Percentiles rank a stretch among this genome's conserved stretches.
phyloP scores from a whole-genome alignment of 257 asterid species.

The Leonotis leonurus region DNA sequence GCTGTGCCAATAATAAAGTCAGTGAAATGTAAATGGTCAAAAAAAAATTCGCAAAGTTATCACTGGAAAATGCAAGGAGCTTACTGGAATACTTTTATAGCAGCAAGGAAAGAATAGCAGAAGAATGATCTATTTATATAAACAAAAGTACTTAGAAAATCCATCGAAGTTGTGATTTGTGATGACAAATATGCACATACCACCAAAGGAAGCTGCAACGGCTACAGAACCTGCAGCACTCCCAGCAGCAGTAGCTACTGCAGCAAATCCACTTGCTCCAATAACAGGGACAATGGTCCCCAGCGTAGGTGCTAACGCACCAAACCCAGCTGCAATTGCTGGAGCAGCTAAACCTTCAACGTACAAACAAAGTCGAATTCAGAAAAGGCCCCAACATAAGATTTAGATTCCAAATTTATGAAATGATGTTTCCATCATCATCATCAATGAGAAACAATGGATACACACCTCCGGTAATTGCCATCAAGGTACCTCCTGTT shows the following conservation, averaged over 20 bases:
- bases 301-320: slow-evolving; percentile 88
- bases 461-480: slow-evolving; percentile 78
- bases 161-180: not conserved
- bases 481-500: slow-evolving; percentile 97
- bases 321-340: slow-evolving; percentile 91
- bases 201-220: slow-evolving; percentile 97
- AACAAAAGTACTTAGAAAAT: not conserved
- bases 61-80: not conserved
- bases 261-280: slow-evolving; percentile 94
- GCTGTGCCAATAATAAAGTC: slow-evolving; percentile 36
- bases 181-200: slow-evolving; percentile 27
- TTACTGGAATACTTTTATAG: not conserved
- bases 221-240: slow-evolving; percentile 97
- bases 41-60: not conserved
- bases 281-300: slow-evolving; percentile 83
- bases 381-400: slow-evolving; percentile 20
- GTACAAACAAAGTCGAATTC: not conserved
- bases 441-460: not conserved
- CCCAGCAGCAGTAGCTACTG: slow-evolving; percentile 94
- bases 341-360: slow-evolving; percentile 92
- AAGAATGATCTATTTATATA: not conserved
- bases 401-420: not conserved
- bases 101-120: not conserved
- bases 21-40: not conserved
- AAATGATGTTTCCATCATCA: not conserved